phyloP scores from a whole-genome alignment of 345 rosid species.

The Raphanus sativus region DNA sequence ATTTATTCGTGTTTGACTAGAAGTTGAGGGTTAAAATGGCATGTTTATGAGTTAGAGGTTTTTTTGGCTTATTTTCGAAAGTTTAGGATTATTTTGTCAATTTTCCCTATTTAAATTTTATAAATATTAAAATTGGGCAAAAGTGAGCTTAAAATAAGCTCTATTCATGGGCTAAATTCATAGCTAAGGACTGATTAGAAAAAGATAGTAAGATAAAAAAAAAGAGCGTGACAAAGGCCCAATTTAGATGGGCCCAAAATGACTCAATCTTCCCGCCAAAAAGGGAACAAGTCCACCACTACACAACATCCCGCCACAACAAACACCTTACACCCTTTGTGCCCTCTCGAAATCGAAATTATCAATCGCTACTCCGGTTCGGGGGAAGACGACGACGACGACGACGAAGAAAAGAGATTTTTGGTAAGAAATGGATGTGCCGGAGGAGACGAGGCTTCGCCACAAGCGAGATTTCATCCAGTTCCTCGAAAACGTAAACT shows the following conservation, averaged over 20 bases:
- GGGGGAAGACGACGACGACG: neutral
- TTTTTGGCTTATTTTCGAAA: too few relatives aligned
- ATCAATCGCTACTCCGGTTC: neutral
- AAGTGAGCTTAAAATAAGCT: neutral
- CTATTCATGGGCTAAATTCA: neutral
- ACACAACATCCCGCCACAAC: neutral
- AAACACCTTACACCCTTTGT: neutral
- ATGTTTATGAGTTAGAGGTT: too few relatives aligned
- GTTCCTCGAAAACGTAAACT: constrained; percentile 69
- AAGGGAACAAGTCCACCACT: neutral
- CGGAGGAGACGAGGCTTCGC: constrained; percentile 60
- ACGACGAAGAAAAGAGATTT: neutral
- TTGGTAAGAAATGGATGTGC: constrained; percentile 51
- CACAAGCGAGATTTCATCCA: constrained; percentile 80
- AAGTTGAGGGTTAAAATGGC: too few relatives aligned
- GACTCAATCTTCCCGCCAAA: neutral
- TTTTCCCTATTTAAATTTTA: too few relatives aligned
- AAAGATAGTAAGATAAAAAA: neutral
- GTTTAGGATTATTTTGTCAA: too few relatives aligned
- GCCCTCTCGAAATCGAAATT: neutral
- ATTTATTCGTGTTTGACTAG: too few relatives aligned
- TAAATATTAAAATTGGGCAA: too few relatives aligned
- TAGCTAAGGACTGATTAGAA: neutral
- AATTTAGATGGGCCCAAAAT: neutral
- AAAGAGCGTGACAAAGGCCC: neutral